phyloP scores from a whole-genome alignment of 2,329 filamentous ascomycete genomes.

The Fusarium sp. region DNA sequence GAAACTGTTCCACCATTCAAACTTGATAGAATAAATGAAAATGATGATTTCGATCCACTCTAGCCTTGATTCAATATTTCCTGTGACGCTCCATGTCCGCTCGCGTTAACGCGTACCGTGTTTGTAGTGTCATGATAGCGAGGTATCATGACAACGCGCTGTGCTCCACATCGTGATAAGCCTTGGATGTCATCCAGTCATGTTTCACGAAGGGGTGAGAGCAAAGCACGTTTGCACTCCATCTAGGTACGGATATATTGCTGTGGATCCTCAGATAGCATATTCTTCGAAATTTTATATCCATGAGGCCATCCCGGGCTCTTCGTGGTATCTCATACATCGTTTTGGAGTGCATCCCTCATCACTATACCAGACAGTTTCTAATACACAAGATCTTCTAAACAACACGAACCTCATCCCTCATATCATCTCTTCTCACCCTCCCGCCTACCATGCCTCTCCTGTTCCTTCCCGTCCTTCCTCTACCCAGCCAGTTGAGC shows the following conservation, averaged over 20 bases:
- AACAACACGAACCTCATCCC: constrained; percentile 56
- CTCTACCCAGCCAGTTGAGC: constrained; percentile 94
- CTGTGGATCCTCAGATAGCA: background rate
- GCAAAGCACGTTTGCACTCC: background rate
- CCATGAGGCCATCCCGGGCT: background rate
- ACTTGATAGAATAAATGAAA: background rate
- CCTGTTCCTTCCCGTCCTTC: constrained; percentile 87
- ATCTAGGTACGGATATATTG: background rate
- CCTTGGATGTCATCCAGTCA: background rate
- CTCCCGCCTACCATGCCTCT: constrained; percentile 85
- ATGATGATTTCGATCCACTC: background rate
- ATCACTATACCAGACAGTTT: background rate
- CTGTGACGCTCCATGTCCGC: background rate
- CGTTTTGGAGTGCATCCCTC: background rate
- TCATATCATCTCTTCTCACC: constrained; percentile 58
- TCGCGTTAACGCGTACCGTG: background rate
- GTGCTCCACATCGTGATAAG: background rate
- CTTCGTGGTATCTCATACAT: background rate
- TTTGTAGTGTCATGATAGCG: background rate
- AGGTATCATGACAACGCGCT: background rate
- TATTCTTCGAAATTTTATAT: background rate
- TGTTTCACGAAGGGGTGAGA: background rate
- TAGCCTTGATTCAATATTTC: background rate
- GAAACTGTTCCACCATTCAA: background rate
- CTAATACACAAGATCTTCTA: background rate